Percentiles rank a stretch among this genome's conserved stretches.
Evolutionary conservation across 2,329 filamentous ascomycete genomes (phyloP).

Genomic region (Raffaelea deltoideospora): DNA sequence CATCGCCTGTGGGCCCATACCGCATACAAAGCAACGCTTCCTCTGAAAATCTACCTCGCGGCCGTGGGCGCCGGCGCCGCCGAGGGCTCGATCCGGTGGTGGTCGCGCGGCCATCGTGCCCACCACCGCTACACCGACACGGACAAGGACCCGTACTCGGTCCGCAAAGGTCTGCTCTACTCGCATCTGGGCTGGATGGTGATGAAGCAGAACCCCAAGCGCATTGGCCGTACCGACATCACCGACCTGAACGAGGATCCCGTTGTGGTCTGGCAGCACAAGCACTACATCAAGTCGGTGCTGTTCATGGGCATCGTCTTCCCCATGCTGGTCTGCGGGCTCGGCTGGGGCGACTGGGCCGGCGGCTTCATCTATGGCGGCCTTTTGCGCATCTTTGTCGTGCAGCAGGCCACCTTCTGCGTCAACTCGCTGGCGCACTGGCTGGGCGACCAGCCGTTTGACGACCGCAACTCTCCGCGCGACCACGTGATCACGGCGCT

Average conservation of each 20-base stretch:
- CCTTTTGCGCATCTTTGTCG: slow-evolving; percentile 76
- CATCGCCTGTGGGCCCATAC: slow-evolving; percentile 78
- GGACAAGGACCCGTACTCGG: slow-evolving; percentile 82
- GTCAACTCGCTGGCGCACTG: slow-evolving; percentile 85
- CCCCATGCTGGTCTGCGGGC: slow-evolving; percentile 59
- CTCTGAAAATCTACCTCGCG: slow-evolving; percentile 69
- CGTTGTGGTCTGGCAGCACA: slow-evolving; percentile 78
- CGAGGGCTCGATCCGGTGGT: slow-evolving; percentile 78
- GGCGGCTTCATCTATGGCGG: slow-evolving; percentile 77
- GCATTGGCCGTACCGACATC: slow-evolving; percentile 76
- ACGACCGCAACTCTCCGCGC: slow-evolving; percentile 81
- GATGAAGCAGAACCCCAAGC: slow-evolving; percentile 85
- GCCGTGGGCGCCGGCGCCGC: slow-evolving; percentile 70
- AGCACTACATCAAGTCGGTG: slow-evolving; percentile 69
- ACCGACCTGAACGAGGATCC: slow-evolving; percentile 76
- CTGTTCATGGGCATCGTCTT: slow-evolving; percentile 63
- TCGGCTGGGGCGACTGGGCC: slow-evolving; percentile 67
- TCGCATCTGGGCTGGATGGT: slow-evolving; percentile 84
- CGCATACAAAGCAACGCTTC: slow-evolving; percentile 62
- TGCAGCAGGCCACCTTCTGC: slow-evolving; percentile 86
- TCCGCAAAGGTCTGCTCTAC: slow-evolving; percentile 76
- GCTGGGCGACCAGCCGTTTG: slow-evolving; percentile 84
- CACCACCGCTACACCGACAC: slow-evolving; percentile 89
- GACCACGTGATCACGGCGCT: slow-evolving; percentile 78
- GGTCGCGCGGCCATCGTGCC: slow-evolving; percentile 72